Conservation (phyloP, 2,329 filamentous ascomycete genomes). For the Epichloe gansuensis region DNA sequence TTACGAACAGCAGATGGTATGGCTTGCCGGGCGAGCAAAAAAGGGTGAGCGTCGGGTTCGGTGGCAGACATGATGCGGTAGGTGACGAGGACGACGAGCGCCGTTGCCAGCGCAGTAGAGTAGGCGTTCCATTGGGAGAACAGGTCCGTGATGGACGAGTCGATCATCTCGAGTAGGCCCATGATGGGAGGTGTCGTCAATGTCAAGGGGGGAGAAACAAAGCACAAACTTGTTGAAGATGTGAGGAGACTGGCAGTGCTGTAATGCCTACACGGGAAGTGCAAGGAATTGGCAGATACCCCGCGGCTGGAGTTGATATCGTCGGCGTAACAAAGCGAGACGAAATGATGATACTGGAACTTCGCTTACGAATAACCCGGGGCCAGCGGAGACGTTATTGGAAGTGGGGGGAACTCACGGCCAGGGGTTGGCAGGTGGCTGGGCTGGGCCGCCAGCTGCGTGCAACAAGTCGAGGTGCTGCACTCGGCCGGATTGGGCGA, state of each 20-base stretch:
- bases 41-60: constrained; percentile 84
- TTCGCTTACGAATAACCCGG: not conserved
- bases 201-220: not conserved
- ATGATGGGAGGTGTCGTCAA: constrained; percentile 13
- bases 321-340: not conserved
- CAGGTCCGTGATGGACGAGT: constrained; percentile 55
- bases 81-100: constrained; percentile 53
- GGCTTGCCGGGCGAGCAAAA: constrained; percentile 80
- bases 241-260: not conserved
- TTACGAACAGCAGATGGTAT: constrained; percentile 66
- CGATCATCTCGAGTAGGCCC: constrained; percentile 47
- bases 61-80: constrained; percentile 58
- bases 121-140: constrained; percentile 72
- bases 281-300: not conserved
- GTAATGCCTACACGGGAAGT: not conserved
- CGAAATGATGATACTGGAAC: not conserved
- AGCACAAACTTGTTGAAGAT: not conserved
- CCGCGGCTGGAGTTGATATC: not conserved
- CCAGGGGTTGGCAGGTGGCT: too few relatives aligned
- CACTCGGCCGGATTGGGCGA: too few relatives aligned
- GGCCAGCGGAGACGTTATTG: too few relatives aligned
- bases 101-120: constrained; percentile 55
- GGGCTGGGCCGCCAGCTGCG: too few relatives aligned
- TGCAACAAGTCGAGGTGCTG: too few relatives aligned
- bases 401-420: not conserved